These are phyloP conservation scores for Tremella fuciformis DNA, from an alignment of 768 basidiomycete species.

Conservation along the genomic window DNA sequence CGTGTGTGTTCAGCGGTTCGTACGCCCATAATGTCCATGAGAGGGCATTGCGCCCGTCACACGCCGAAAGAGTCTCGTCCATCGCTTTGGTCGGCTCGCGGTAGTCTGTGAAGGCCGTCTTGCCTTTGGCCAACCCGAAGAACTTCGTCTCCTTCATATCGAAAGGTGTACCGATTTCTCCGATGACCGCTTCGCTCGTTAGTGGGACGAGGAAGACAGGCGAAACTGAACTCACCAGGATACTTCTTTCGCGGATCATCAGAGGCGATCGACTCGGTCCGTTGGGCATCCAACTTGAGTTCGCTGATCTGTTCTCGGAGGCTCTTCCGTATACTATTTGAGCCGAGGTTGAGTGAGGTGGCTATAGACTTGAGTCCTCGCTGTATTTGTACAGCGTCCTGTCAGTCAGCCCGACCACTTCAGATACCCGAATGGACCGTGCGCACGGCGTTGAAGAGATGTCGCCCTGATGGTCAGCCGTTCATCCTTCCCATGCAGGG, in stretches of 20 bases:
- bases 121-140: slow-evolving; percentile 53
- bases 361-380: slow-evolving; percentile 65
- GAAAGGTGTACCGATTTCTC: slow-evolving; percentile 69
- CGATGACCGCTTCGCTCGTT: slow-evolving; percentile 51
- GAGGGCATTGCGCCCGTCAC: slow-evolving; percentile 72
- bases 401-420: slow-evolving; percentile 3
- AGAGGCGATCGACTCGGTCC: slow-evolving; percentile 24
- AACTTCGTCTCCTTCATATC: slow-evolving; percentile 83
- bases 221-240: slow-evolving; percentile 26
- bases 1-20: slow-evolving; percentile 63
- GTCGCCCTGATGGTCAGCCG: slow-evolving; percentile 45
- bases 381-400: slow-evolving; percentile 68
- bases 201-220: neutral
- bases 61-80: slow-evolving; percentile 32
- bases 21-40: slow-evolving; percentile 89
- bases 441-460: slow-evolving; percentile 79
- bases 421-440: neutral
- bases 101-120: slow-evolving; percentile 31
- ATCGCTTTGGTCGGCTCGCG: slow-evolving; percentile 39
- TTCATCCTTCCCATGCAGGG: too few relatives aligned
- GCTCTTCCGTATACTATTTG: slow-evolving; percentile 70
- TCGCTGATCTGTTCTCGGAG: slow-evolving; percentile 77
- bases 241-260: slow-evolving; percentile 23
- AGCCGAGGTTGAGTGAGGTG: slow-evolving; percentile 75
- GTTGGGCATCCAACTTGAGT: slow-evolving; percentile 67